phyloP scores from a whole-genome alignment of 1,139 yeast genomes.

The Meyerozyma sp. region DNA sequence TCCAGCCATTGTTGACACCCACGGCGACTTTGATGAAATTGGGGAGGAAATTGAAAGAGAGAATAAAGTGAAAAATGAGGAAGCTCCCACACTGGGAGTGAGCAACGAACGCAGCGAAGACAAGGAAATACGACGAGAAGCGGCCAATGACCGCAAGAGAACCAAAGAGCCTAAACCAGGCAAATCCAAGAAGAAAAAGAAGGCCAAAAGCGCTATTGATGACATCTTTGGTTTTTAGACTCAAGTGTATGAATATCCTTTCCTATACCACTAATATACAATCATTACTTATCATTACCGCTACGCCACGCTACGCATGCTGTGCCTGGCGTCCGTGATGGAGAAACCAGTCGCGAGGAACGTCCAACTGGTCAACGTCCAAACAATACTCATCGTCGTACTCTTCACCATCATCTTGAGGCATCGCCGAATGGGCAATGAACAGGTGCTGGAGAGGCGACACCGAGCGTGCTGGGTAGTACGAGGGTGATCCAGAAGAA shows the following conservation, averaged over 20 bases:
- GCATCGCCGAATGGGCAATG: not conserved
- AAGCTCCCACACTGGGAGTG: not conserved
- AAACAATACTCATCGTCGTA: slow-evolving; percentile 45
- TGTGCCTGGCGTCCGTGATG: not conserved
- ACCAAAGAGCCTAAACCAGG: not conserved
- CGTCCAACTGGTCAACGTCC: slow-evolving; percentile 39
- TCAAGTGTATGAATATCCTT: not conserved
- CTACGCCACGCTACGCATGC: not conserved
- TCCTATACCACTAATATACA: not conserved
- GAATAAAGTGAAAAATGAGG: slow-evolving; percentile 4
- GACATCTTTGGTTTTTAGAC: slow-evolving; percentile 11
- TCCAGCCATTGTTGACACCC: not conserved
- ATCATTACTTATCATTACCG: not conserved
- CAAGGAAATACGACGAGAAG: slow-evolving; percentile 1
- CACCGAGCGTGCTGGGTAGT: not conserved
- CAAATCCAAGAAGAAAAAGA: slow-evolving; percentile 5
- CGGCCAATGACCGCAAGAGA: not conserved
- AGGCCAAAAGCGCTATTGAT: slow-evolving; percentile 10
- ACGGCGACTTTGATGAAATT: slow-evolving; percentile 16
- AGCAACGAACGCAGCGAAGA: not conserved
- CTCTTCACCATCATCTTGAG: slow-evolving; percentile 14
- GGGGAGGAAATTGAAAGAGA: slow-evolving; percentile 16
- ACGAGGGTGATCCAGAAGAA: not conserved
- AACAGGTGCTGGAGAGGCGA: not conserved
- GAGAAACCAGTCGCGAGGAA: not conserved